These are phyloP conservation scores for Lodderomyces parapsilosis DNA, from an alignment of 1,139 yeast species.

Conservation along the genomic window DNA sequence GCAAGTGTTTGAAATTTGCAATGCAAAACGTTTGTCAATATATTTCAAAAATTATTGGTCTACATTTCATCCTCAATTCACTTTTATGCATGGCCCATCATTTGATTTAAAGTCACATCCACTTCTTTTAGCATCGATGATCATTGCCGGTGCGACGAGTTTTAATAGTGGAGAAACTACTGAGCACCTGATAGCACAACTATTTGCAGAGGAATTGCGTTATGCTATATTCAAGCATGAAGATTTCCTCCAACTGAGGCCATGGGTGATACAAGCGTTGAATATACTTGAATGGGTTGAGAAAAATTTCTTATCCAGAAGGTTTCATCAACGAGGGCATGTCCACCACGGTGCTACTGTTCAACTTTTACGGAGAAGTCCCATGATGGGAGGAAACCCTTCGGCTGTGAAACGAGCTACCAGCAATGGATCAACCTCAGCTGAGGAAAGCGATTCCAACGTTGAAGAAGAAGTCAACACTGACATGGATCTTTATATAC, in stretches of 20 bases:
- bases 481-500: conserved; percentile 33
- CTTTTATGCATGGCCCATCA: conserved; percentile 63
- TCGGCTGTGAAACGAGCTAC: conserved; percentile 22
- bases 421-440: conserved; percentile 25
- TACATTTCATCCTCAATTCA: conserved; percentile 60
- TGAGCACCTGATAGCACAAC: neutral
- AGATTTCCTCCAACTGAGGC: conserved; percentile 50
- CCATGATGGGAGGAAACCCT: conserved; percentile 72
- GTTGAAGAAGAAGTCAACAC: conserved; percentile 18
- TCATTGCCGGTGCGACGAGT: conserved; percentile 51
- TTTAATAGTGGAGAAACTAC: neutral
- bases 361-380: conserved; percentile 69
- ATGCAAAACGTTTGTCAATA: neutral
- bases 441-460: conserved; percentile 18
- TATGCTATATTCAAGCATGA: conserved; percentile 59
- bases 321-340: conserved; percentile 71
- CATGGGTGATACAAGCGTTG: conserved; percentile 69
- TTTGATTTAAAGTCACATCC: conserved; percentile 56
- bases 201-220: conserved; percentile 60
- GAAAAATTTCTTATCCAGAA: conserved; percentile 57
- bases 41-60: conserved; percentile 35
- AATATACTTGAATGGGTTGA: conserved; percentile 66
- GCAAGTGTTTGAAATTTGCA: neutral
- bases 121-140: conserved; percentile 53
- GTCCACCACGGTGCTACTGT: conserved; percentile 77